Base-by-base conservation (phyloP, 73 alveolate species). In the Paramecium pentaurelia region DNA sequence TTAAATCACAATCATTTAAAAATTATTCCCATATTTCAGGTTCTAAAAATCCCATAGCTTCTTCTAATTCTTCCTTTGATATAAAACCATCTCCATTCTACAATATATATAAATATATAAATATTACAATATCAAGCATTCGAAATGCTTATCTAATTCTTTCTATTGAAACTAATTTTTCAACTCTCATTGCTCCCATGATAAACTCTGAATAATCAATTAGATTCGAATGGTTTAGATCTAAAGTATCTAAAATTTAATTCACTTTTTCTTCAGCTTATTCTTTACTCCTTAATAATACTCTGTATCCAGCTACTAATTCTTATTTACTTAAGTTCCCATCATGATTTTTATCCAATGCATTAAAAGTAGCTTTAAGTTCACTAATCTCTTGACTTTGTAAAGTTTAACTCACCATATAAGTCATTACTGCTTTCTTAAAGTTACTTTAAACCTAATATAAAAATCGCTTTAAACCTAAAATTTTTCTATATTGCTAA, bases 131-230 rank as follows among this genome's bases (percentile, higher is more conserved):
- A 71, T 92, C 95, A 25, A 86, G 88, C 49, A 87, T 45, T 89
- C 73, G 25, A 93, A 93, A 93, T 25, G 96, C 91, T 64, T 85
- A 44, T 16, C 49, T 70, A 34, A 93, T 83, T 45, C 84, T 51
- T 25, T 88, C 93, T 9, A 42, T 40, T 16, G 94, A 86, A 30
- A 88, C 42, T 30, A 87, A 71, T 18, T 64, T 93, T 51, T 88
- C 93, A 2, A 85, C 36, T 28, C 88, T 86, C 16, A 88, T 49
- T 16, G 96, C 92, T 8, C 94, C 96, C 71, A 83, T 71, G n/a
- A 88, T 44, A 58, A 93, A 93, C n/a, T 93, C 96, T 16, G 90
- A 34, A 64, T 86, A 93, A 73, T 93, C 96, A 27, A 93, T 68
- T 32, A 89, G 54, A 22, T 95, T 95, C 8, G 93, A 89, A 54